These are phyloP conservation scores for Trichophyton schoenleinii DNA, from an alignment of 2,329 filamentous ascomycete genomes.

Conservation along the genomic window DNA sequence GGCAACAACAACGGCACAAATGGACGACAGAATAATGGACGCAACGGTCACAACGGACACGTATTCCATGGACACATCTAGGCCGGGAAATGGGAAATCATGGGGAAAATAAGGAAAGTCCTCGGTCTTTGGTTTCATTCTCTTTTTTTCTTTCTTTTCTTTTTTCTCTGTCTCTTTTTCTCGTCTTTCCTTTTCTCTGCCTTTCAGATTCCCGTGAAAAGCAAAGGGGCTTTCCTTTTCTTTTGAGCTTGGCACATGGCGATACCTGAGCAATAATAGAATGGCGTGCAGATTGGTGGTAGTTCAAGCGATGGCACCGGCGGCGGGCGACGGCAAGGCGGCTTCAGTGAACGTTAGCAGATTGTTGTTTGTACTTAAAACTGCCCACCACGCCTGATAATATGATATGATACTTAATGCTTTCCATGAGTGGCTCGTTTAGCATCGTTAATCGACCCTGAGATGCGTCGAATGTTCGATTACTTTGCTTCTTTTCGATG, in stretches of 20 bases:
- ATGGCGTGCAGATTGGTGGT: background rate
- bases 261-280: background rate
- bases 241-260: background rate
- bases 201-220: background rate
- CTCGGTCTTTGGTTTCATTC: background rate
- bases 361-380: background rate
- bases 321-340: background rate
- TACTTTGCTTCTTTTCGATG: background rate
- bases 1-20: background rate
- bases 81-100: background rate
- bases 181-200: background rate
- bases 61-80: background rate
- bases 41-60: slow-evolving; percentile 4
- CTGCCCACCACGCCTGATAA: background rate
- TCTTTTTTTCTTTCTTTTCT: background rate
- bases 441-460: background rate
- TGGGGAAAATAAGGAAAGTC: background rate
- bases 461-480: too few relatives aligned
- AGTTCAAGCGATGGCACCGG: background rate
- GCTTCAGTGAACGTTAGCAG: slow-evolving; percentile 3
- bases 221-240: background rate
- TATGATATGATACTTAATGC: background rate
- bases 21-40: background rate
- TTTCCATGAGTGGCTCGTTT: background rate
- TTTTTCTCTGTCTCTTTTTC: too few relatives aligned